phyloP scores from a whole-genome alignment of 495 filamentous ascomycete species.

The Polyplosphaeria fusca region DNA sequence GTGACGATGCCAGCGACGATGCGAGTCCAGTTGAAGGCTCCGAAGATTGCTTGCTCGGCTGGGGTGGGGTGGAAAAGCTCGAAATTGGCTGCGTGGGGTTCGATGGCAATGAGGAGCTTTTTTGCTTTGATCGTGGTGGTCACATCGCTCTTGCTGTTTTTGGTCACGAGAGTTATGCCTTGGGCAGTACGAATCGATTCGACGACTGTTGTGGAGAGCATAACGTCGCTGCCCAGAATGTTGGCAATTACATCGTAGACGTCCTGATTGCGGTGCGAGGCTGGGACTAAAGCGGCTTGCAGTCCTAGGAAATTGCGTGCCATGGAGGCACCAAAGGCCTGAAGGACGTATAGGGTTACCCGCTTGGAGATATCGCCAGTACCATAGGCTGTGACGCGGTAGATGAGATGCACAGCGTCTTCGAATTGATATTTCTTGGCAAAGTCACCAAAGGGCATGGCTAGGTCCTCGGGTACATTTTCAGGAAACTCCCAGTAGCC shows the following conservation, averaged over 20 bases:
- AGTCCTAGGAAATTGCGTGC: too few relatives aligned
- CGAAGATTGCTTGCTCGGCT: constrained; percentile 44
- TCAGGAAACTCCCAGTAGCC: constrained; percentile 24
- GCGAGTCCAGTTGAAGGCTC: too few relatives aligned
- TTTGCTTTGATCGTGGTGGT: constrained; percentile 43
- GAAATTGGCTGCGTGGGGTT: constrained; percentile 43
- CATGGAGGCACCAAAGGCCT: constrained; percentile 23
- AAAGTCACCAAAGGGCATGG: constrained; percentile 17
- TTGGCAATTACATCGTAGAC: constrained; percentile 36
- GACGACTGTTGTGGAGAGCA: constrained; percentile 39
- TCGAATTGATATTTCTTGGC: background rate
- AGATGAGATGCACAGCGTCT: background rate
- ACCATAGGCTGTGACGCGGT: constrained; percentile 4
- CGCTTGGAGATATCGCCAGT: constrained; percentile 8
- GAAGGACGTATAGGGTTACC: constrained; percentile 9
- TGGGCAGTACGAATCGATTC: constrained; percentile 31
- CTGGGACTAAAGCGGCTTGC: constrained; percentile 36
- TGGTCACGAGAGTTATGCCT: constrained; percentile 37
- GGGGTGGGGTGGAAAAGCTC: constrained; percentile 40
- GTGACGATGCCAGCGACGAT: too few relatives aligned
- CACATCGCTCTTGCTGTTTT: constrained; percentile 41
- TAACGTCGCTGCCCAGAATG: constrained; percentile 34
- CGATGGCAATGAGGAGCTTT: constrained; percentile 49
- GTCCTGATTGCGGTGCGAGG: constrained; percentile 44
- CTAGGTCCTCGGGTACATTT: constrained; percentile 10